phyloP scores from a whole-genome alignment of 345 rosid species.

The Melastoma malabathricum region DNA sequence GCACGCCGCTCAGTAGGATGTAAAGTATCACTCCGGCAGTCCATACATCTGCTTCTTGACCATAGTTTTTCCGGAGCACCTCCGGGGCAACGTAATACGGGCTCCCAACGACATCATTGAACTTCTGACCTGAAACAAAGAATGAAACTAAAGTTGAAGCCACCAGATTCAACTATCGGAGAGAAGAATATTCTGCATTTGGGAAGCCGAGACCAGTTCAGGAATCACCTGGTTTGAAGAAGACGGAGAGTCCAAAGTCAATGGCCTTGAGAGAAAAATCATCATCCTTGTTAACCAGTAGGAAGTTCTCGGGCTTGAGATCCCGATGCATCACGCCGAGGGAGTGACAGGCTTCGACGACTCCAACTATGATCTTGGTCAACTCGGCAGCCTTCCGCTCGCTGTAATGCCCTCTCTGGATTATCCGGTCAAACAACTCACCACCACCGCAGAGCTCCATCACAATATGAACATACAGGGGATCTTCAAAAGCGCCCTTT shows the following conservation, averaged over 20 bases:
- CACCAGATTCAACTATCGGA: too few species aligned
- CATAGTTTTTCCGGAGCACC: conserved; percentile 83
- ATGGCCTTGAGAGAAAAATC: conserved; percentile 97
- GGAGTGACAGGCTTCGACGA: conserved; percentile 92
- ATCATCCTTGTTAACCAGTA: conserved; percentile 92
- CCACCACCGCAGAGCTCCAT: conserved; percentile 98
- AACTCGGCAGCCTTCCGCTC: conserved; percentile 95
- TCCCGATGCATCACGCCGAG: conserved; percentile 99
- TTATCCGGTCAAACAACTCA: conserved; percentile 89
- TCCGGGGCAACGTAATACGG: conserved; percentile 98
- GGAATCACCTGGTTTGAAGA: conserved; percentile 81
- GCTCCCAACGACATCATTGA: conserved; percentile 94
- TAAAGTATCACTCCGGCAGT: conserved; percentile 94
- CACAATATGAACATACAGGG: conserved; percentile 72
- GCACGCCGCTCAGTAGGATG: conserved; percentile 93
- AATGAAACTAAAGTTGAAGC: conserved; percentile 3
- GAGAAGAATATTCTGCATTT: too few species aligned
- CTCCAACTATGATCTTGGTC: conserved; percentile 87
- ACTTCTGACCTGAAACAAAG: conserved; percentile 54
- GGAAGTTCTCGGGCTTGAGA: conserved; percentile 93
- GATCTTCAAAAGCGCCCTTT: conserved; percentile 91
- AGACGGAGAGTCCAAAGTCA: conserved; percentile 93
- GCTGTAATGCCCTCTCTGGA: conserved; percentile 92
- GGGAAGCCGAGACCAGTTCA: too few species aligned
- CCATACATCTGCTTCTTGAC: conserved; percentile 98